Conservation (phyloP, 1,284 basidiomycete species). For the Ceraceosorus guamensis region DNA sequence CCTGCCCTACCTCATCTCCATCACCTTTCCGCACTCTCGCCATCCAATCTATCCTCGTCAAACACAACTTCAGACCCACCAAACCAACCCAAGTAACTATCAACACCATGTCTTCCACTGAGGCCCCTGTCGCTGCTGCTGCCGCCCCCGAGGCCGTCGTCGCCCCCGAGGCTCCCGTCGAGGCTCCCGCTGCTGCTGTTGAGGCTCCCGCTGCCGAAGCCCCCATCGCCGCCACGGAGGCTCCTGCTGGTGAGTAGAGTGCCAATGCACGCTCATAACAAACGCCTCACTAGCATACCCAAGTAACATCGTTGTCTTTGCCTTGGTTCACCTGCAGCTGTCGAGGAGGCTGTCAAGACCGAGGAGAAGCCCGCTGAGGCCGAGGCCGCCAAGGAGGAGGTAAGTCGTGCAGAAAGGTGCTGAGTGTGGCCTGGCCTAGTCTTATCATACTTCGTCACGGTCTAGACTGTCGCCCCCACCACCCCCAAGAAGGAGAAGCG, state of each 20-base stretch:
- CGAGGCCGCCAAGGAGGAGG: constrained; percentile 22
- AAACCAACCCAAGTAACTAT: too few species aligned
- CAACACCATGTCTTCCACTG: constrained; percentile 25
- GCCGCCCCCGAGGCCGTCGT: constrained; percentile 10
- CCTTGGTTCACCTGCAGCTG: not conserved
- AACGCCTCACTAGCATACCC: too few species aligned
- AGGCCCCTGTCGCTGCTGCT: constrained; percentile 13
- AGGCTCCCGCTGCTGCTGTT: constrained; percentile 16
- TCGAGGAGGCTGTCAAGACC: constrained; percentile 7
- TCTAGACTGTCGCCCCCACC: not conserved
- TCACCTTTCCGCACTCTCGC: too few species aligned
- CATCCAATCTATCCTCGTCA: too few species aligned
- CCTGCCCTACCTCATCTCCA: too few species aligned
- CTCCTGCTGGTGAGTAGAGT: not conserved
- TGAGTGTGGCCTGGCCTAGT: not conserved
- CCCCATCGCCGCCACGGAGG: not conserved
- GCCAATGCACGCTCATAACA: too few species aligned
- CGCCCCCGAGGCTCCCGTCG: constrained; percentile 8
- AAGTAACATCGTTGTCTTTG: too few species aligned
- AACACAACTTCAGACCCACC: too few species aligned
- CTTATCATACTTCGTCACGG: too few species aligned
- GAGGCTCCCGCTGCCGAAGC: not conserved
- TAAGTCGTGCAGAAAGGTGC: not conserved
- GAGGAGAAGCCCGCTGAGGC: constrained; percentile 12
- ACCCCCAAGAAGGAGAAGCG: constrained; percentile 43